Evolutionary conservation across 805 yeast species (phyloP).

Genomic region (Saccharomyces paradoxus): DNA sequence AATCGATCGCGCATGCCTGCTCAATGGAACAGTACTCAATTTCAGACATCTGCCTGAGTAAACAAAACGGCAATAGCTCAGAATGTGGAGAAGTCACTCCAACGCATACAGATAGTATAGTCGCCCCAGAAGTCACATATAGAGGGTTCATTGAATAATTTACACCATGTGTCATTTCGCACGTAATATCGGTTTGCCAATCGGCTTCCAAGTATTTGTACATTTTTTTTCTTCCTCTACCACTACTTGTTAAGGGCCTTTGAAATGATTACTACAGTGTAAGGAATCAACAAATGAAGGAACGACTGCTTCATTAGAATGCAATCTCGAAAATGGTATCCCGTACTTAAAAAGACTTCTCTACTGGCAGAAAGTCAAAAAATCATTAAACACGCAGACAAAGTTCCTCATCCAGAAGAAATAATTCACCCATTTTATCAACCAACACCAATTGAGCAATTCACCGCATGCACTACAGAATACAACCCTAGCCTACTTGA

Average conservation of each 20-base stretch:
- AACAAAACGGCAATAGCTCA: not conserved
- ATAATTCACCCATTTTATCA: slow-evolving; percentile 24
- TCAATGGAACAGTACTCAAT: slow-evolving; percentile 12
- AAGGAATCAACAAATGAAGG: not conserved
- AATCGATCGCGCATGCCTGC: slow-evolving; percentile 3
- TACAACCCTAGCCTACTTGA: slow-evolving; percentile 12
- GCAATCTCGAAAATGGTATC: not conserved
- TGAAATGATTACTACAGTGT: not conserved
- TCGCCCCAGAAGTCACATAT: not conserved
- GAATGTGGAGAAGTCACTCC: not conserved
- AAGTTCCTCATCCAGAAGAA: slow-evolving; percentile 5
- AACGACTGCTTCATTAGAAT: not conserved
- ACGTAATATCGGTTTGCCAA: not conserved
- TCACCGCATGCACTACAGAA: slow-evolving; percentile 17
- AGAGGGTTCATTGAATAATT: not conserved
- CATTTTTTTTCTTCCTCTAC: not conserved
- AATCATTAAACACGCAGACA: not conserved
- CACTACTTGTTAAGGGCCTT: not conserved
- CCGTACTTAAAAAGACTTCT: not conserved
- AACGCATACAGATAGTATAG: not conserved
- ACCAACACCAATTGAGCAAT: slow-evolving; percentile 18
- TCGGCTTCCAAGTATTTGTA: not conserved
- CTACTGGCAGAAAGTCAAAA: not conserved
- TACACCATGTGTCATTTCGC: not conserved
- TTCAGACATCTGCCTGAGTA: not conserved